Conservation (phyloP, 2,329 filamentous ascomycete species). For the Fusarium sarcochroum region DNA sequence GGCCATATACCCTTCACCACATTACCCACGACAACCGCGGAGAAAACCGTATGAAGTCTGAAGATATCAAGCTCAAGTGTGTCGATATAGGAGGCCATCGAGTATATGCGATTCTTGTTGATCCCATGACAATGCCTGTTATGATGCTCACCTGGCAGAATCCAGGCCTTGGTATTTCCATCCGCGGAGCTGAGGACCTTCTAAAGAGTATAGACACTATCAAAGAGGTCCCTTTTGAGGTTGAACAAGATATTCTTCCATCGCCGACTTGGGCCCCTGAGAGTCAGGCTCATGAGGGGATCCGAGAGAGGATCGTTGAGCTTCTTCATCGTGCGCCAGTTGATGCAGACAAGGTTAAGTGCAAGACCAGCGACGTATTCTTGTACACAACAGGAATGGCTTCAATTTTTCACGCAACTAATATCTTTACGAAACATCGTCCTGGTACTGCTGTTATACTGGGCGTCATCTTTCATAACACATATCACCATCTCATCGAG, state of each 20-base stretch:
- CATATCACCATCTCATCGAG: conserved; percentile 62
- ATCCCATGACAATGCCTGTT: conserved; percentile 52
- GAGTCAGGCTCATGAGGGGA: conserved; percentile 53
- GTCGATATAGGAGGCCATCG: conserved; percentile 60
- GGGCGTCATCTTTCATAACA: conserved; percentile 67
- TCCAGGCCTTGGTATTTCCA: conserved; percentile 62
- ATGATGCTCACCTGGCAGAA: conserved; percentile 62
- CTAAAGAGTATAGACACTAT: conserved; percentile 55
- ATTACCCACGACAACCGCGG: conserved; percentile 54
- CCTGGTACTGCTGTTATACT: conserved; percentile 59
- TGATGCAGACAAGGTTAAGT: conserved; percentile 46
- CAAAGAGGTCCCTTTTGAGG: conserved; percentile 52
- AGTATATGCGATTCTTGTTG: conserved; percentile 61
- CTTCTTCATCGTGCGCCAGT: conserved; percentile 59
- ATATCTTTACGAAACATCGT: conserved; percentile 54
- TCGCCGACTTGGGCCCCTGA: conserved; percentile 58
- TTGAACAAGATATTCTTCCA: conserved; percentile 39
- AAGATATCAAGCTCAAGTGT: conserved; percentile 56
- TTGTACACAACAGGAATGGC: conserved; percentile 70
- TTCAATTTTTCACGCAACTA: conserved; percentile 61
- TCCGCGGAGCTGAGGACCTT: conserved; percentile 61
- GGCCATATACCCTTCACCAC: conserved; percentile 51
- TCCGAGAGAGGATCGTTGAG: conserved; percentile 58
- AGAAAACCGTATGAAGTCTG: conserved; percentile 52
- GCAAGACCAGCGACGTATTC: conserved; percentile 60